Base-by-base conservation (phyloP, 2,329 filamentous ascomycete genomes). In the Penicillium freii region DNA sequence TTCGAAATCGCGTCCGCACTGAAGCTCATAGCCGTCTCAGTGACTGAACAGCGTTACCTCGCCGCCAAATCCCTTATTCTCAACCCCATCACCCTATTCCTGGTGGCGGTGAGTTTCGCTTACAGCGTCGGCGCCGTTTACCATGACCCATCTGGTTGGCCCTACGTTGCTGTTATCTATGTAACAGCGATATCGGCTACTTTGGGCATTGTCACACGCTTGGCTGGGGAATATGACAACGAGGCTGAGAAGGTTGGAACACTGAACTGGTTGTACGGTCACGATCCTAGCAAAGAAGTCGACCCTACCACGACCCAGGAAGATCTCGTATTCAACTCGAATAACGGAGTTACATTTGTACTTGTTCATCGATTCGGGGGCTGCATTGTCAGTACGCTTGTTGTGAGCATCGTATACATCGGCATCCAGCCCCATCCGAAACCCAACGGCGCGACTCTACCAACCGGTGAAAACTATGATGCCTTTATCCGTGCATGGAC, bases 401-500 rank as follows among this genome's bases (percentile, higher is more conserved):
- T 94, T 4, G 72, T 95, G 25, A 63, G 71, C 29, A 58, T 65
- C 15, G 49, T 62, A 8, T 56, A 59, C 25, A 56, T 47, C 4
- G 61, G 59, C 15, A 33, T n/a, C 56, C 19, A 43, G 19, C 34
- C 57, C 8, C 51, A 48, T 29, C 19, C 27, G 15, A 34, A 19
- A 39, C 10, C 6, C 21, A 42, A 1, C 1, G 11, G 29, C 27
- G 38, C 15, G 19, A 36, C 17, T 6, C 5, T 17, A 1, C 39
- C 60, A 2, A 59, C 40, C 25, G 64, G 61, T 40, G 78, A 51
- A 11, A 49, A 23, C 6, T 42, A 51, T 23, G 33, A 54, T 5
- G 42, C 51, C 2, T 51, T 91, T 47, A 87, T 96, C 56, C 84
- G 89, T 29, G 91, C 89, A 1, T 96, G 92, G 91, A 93, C 91